Conservation (phyloP, 352 stramenopile genomes). For the Pythium dissimile region DNA sequence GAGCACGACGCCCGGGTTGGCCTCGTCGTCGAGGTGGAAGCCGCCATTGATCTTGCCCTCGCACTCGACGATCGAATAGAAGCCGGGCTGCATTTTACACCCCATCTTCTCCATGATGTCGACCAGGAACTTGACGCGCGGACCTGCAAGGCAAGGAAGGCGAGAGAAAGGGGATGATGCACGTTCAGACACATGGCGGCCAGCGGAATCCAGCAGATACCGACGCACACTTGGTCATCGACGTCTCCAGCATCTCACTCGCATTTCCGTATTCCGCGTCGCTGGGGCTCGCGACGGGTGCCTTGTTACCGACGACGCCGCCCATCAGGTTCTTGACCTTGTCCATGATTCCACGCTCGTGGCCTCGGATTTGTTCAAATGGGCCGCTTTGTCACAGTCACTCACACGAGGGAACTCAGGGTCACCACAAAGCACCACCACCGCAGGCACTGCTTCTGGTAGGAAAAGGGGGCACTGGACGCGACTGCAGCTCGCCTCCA, state of each 20-base stretch:
- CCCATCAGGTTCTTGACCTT: slow-evolving; percentile 61
- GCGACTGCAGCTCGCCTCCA: no score
- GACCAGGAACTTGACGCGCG: slow-evolving; percentile 77
- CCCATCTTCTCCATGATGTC: slow-evolving; percentile 86
- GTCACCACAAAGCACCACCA: not conserved
- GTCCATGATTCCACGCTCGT: slow-evolving; percentile 49
- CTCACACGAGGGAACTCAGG: slow-evolving; percentile 5
- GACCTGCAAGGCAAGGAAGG: slow-evolving; percentile 32
- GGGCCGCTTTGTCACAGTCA: slow-evolving; percentile 6
- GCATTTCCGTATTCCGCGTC: slow-evolving; percentile 26
- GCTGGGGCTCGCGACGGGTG: slow-evolving; percentile 3
- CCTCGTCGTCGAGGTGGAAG: slow-evolving; percentile 77
- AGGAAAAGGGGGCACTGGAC: not conserved
- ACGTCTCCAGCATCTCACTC: slow-evolving; percentile 58
- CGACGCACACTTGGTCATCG: slow-evolving; percentile 65
- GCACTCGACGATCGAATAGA: slow-evolving; percentile 83
- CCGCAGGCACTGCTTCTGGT: no score
- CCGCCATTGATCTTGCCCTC: slow-evolving; percentile 84
- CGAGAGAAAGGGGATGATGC: no score
- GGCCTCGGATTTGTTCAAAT: no score
- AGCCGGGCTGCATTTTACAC: slow-evolving; percentile 65
- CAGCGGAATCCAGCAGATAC: not conserved
- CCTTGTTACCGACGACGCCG: slow-evolving; percentile 30
- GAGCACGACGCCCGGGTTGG: slow-evolving; percentile 74
- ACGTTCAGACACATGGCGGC: no score